phyloP scores from a whole-genome alignment of 2,329 filamentous ascomycete species.

The Xylaria sp. region DNA sequence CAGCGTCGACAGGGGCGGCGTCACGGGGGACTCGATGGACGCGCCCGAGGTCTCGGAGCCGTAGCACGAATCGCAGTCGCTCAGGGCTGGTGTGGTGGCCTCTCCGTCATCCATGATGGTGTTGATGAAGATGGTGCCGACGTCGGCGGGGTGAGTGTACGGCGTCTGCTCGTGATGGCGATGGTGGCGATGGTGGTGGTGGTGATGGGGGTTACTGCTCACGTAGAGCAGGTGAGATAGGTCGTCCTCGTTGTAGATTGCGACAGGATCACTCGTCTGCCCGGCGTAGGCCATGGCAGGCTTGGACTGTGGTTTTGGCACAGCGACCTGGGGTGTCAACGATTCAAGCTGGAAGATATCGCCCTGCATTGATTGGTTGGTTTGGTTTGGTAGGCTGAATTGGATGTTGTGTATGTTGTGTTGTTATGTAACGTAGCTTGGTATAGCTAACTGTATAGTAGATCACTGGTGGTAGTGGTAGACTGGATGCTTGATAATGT shows the following conservation, averaged over 20 bases:
- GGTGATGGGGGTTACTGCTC: constrained; percentile 39
- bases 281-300: constrained; percentile 16
- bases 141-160: constrained; percentile 35
- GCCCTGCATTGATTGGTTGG: constrained; percentile 45
- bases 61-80: constrained; percentile 46
- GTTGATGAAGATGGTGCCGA: constrained; percentile 44
- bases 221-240: constrained; percentile 47
- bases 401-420: not conserved
- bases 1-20: constrained; percentile 27
- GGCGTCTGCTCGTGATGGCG: constrained; percentile 14
- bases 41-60: constrained; percentile 32
- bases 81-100: constrained; percentile 42
- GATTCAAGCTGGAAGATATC: constrained; percentile 48
- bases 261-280: constrained; percentile 33
- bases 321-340: constrained; percentile 35
- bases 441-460: constrained; percentile 9
- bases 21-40: constrained; percentile 36
- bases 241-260: constrained; percentile 51
- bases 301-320: constrained; percentile 27
- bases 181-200: constrained; percentile 36
- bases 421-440: constrained; percentile 17
- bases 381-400: constrained; percentile 19
- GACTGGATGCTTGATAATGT: constrained; percentile 12
- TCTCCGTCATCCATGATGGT: constrained; percentile 36
- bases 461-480: constrained; percentile 1